Conservation (phyloP, 2,329 filamentous ascomycete genomes). For the Cryoendolithus antarcticus region DNA sequence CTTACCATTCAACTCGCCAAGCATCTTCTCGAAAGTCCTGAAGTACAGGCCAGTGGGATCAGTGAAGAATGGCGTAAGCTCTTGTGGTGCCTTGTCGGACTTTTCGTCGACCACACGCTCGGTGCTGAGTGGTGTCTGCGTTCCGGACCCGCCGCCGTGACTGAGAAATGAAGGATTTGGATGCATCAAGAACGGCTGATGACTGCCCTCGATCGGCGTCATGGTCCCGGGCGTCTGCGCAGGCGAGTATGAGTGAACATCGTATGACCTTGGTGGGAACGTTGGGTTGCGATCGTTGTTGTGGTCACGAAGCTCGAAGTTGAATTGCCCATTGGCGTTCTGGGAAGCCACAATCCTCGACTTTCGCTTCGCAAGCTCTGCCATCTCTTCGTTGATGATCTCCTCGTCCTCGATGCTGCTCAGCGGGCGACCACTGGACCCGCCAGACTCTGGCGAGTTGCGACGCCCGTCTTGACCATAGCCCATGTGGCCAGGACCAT, state of each 20-base stretch:
- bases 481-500: slow-evolving; percentile 15
- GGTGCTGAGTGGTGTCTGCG: slow-evolving; percentile 35
- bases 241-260: not conserved
- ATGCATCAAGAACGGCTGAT: slow-evolving; percentile 15
- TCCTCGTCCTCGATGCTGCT: slow-evolving; percentile 21
- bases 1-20: slow-evolving; percentile 42
- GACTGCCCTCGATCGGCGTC: slow-evolving; percentile 10
- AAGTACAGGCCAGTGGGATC: slow-evolving; percentile 52
- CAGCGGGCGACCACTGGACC: slow-evolving; percentile 8
- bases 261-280: no score
- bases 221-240: slow-evolving; percentile 2
- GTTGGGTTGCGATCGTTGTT: not conserved
- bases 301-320: slow-evolving; percentile 15
- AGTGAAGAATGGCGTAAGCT: slow-evolving; percentile 56
- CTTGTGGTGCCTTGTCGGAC: slow-evolving; percentile 50
- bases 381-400: slow-evolving; percentile 18
- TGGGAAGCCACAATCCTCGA: slow-evolving; percentile 13
- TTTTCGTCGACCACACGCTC: slow-evolving; percentile 48
- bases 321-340: slow-evolving; percentile 10
- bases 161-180: slow-evolving; percentile 13
- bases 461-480: slow-evolving; percentile 10
- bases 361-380: slow-evolving; percentile 17
- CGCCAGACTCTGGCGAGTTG: slow-evolving; percentile 14
- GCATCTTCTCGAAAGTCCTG: slow-evolving; percentile 43
- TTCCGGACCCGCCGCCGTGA: not conserved